Percentiles rank a stretch among this genome's conserved stretches.
Evolutionary conservation across 441 rosid species (phyloP).

Genomic region (Populus hybrid): DNA sequence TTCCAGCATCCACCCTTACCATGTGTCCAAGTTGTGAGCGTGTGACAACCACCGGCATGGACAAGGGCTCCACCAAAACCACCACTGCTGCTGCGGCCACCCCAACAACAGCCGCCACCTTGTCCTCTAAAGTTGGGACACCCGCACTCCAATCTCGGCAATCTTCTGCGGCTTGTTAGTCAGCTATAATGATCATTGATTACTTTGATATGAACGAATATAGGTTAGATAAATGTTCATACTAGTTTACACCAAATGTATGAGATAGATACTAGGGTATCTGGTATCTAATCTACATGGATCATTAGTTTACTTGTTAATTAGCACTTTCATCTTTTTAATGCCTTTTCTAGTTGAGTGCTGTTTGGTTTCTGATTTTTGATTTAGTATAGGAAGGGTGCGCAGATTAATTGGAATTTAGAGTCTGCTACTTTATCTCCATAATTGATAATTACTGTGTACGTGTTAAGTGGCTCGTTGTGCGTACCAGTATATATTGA

Average conservation of each 20-base stretch:
- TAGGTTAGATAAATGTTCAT: constrained; percentile 12
- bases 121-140: constrained; percentile 37
- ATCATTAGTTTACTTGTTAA: background rate
- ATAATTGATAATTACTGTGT: no score
- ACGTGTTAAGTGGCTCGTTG: no score
- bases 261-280: constrained; percentile 4
- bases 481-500: background rate
- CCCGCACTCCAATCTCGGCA: constrained; percentile 40
- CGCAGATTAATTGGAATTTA: background rate
- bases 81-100: constrained; percentile 9
- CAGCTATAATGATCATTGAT: background rate
- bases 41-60: constrained; percentile 35
- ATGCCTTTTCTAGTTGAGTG: background rate
- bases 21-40: constrained; percentile 92
- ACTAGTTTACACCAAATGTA: constrained; percentile 15
- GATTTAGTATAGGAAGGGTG: background rate
- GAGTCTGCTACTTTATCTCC: background rate
- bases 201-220: constrained; percentile 1
- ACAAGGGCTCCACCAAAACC: constrained; percentile 25
- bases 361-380: no score
- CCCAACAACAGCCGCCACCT: constrained; percentile 18
- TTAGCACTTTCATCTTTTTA: background rate
- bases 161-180: constrained; percentile 43
- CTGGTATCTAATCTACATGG: constrained; percentile 7
- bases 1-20: constrained; percentile 53